Conservation (phyloP, 2,329 filamentous ascomycete genomes). For the Sphaerulina musiva region DNA sequence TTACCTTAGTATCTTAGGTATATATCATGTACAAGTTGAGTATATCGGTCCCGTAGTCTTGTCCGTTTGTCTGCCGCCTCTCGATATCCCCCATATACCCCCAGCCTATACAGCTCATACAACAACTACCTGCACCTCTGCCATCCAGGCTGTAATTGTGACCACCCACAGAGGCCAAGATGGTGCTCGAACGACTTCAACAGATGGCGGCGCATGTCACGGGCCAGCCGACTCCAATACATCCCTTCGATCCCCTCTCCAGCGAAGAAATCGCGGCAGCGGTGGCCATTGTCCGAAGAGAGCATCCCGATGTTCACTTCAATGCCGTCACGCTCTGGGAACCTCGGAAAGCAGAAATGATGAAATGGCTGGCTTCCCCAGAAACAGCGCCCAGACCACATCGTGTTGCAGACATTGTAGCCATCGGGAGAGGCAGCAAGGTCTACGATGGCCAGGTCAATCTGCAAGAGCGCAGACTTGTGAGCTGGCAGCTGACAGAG, state of each 20-base stretch:
- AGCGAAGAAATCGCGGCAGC: conserved; percentile 65
- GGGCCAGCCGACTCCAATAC: conserved; percentile 48
- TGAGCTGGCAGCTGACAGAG: conserved; percentile 67
- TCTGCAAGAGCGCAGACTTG: conserved; percentile 58
- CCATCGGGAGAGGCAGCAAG: conserved; percentile 69
- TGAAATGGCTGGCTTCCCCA: conserved; percentile 66
- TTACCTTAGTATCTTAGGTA: too few species aligned
- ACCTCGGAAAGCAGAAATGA: conserved; percentile 78
- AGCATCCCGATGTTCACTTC: conserved; percentile 68
- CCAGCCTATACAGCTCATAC: too few species aligned
- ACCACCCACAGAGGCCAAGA: conserved; percentile 4
- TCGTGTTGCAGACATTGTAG: conserved; percentile 74
- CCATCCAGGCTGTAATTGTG: background rate
- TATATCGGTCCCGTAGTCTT: background rate
- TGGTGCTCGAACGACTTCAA: conserved; percentile 31
- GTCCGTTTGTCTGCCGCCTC: background rate
- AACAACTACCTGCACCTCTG: background rate
- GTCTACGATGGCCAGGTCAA: conserved; percentile 80
- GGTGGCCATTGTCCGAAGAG: conserved; percentile 61
- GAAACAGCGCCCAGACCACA: conserved; percentile 55
- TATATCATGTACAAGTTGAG: background rate
- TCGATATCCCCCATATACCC: background rate
- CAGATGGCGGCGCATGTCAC: conserved; percentile 54
- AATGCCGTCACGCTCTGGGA: conserved; percentile 81
- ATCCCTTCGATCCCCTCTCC: conserved; percentile 74